Base-by-base conservation (phyloP, 805 yeast genomes). In the Barnettozyma botsteinii region DNA sequence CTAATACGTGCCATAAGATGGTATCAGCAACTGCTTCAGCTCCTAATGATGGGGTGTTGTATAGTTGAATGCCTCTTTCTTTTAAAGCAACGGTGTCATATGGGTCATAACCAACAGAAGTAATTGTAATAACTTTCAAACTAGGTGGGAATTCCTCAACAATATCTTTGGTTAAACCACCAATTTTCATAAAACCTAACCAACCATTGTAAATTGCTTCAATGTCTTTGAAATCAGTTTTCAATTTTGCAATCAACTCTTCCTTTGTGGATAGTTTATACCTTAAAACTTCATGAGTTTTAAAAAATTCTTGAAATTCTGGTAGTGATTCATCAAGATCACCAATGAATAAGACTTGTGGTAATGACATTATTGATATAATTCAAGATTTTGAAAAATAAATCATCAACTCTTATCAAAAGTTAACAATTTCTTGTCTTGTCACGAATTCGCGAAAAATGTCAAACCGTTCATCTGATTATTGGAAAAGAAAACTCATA, bases 21-120 rank as follows among this genome's bases (percentile, higher is more conserved):
- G 77, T 65, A 47, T 80, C 85, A 3, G 83, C 84, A 13, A 80
- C 85, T 17, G 81, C 80, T 33, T 71, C 76, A 4, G 81, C 74
- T 0, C 77, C 78, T 13, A 56, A 38, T 3, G 61, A 43, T 56
- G 75, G 62, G 35, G 65, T 61, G 50, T 77, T 73, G 47, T 73
- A 73, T 44, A 79, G 55, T 26, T 57, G 50, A 19, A 78, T 69
- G 2, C 63, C 66, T 31, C 60, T 56, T 10, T 56, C 49, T 7
- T 59, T 53, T 61, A 79, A 57, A 1, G 59, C 61, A 0, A 51
- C 59, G 0, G 67, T 60, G 50, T 77, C 78, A 42, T 70, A 68
- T 14, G 65, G 66, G 45, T 78, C 81, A 49, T 62, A 64, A 0
- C 85, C 85, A 13, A 79, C 79, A 4, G 82, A 71, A 43, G 81